phyloP scores from a whole-genome alignment of 2,329 filamentous ascomycete genomes.

The Curvularia sp. region DNA sequence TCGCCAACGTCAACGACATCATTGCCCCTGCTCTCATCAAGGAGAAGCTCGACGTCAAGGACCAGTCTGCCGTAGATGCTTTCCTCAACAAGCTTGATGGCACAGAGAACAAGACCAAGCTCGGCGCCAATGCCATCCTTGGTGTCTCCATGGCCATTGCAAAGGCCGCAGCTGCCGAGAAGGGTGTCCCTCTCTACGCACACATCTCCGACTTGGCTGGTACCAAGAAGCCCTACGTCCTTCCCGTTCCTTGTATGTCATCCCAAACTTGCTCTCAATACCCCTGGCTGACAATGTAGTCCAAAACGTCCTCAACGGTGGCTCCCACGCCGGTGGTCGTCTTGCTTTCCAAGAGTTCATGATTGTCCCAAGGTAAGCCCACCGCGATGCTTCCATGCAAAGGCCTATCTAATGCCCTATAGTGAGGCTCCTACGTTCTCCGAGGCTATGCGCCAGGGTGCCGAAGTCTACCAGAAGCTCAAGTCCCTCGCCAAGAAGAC shows the following conservation, averaged over 20 bases:
- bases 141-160: constrained; percentile 67
- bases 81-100: constrained; percentile 63
- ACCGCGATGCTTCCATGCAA: neutral
- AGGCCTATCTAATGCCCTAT: constrained; percentile 24
- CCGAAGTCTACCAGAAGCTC: constrained; percentile 98
- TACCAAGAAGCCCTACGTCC: constrained; percentile 61
- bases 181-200: constrained; percentile 64
- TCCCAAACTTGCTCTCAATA: neutral
- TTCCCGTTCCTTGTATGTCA: constrained; percentile 59
- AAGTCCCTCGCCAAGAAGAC: constrained; percentile 98
- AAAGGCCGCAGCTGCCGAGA: constrained; percentile 63
- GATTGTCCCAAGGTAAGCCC: constrained; percentile 58
- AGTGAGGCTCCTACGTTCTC: constrained; percentile 87
- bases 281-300: constrained; percentile 22
- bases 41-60: constrained; percentile 61
- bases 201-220: constrained; percentile 63
- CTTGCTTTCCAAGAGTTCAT: constrained; percentile 68
- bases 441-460: constrained; percentile 93
- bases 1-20: constrained; percentile 62
- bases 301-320: constrained; percentile 66
- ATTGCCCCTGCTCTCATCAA: constrained; percentile 64
- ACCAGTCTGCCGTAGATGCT: constrained; percentile 61
- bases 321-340: constrained; percentile 96
- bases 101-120: constrained; percentile 64
- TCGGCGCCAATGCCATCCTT: constrained; percentile 67